Evolutionary conservation across 1,139 yeast species (phyloP), one percentile per base, ranked within the genome.

Genomic region (Taphrina betulina): DNA sequence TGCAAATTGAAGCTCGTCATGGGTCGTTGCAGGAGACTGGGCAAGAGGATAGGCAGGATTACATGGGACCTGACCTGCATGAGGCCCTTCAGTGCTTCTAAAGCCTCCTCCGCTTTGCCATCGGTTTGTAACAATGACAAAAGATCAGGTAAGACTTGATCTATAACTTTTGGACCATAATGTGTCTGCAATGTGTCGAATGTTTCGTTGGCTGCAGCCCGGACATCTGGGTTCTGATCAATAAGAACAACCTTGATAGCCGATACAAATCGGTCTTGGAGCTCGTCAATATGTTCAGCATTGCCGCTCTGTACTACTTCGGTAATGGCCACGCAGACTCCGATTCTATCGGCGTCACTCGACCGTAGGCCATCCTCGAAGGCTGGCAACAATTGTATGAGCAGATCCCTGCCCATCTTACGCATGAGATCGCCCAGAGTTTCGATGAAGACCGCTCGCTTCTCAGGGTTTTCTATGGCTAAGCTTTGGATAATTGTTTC

Each of bases 341-440:
- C 98, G 73, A 90, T 95, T 68, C 86, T 87, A 50, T 95, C 85
- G 67, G 83, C 95, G 23, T 85, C 75, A 64, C 85, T 94, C 23
- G 84, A 72, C 24, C 75, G 71, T 63, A 86, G 73, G 5, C 90
- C 80, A 44, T 78, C 79, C 63, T 86, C 84, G 65, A 92, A 75
- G 5, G 95, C 85, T 41, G 98, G 97, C 61, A 94, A 75, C 61
- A 94, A 73, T 68, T 86, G 89, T 3, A 88, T 75, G 62, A 94
- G 76, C 0, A 96, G 95, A 66, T 84, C 84, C 38, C 90, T 82
- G 59, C 98, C 97, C 60, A 90, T 96, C 68, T 98, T 81, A 67
- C 94, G 87, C 56, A 90, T 96, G 76, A 89, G 77, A 66, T 94
- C 98, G 63, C 97, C 97, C 64, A 94, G 78, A 0, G 98, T 85